Conservation (phyloP, 2,329 filamentous ascomycete species). For the Aureobasidium sp. region DNA sequence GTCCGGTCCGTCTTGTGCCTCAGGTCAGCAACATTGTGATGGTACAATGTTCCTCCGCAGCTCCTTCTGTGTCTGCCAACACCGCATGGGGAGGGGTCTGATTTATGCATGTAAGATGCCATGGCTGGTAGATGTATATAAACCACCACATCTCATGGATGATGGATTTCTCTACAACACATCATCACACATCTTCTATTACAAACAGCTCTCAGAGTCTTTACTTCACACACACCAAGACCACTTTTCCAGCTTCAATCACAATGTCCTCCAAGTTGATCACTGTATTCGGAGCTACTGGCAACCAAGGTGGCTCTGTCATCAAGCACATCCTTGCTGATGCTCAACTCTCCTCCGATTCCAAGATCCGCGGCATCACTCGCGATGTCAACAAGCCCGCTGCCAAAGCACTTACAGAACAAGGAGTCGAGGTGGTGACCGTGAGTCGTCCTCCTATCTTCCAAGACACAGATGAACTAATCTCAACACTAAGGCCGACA, state of each 20-base stretch:
- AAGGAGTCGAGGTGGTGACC: slow-evolving; percentile 44
- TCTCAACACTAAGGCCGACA: slow-evolving; percentile 34
- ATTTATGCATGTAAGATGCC: not conserved
- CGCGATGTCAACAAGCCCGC: slow-evolving; percentile 39
- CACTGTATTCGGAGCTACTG: slow-evolving; percentile 53
- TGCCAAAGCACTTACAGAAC: slow-evolving; percentile 36
- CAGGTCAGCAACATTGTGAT: not conserved
- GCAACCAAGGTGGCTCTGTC: slow-evolving; percentile 52
- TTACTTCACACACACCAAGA: not conserved
- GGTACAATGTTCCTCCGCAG: not conserved
- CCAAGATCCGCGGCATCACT: slow-evolving; percentile 48
- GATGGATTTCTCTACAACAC: not conserved
- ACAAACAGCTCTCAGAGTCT: not conserved
- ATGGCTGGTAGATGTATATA: not conserved
- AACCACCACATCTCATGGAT: not conserved
- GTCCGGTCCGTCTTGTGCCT: not conserved
- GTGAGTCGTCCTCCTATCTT: not conserved
- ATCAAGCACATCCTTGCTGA: slow-evolving; percentile 37
- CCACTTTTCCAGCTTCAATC: not conserved
- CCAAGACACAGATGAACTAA: not conserved
- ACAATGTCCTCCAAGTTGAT: slow-evolving; percentile 1
- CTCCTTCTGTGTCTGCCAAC: not conserved
- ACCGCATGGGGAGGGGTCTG: not conserved
- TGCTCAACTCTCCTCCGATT: slow-evolving; percentile 39
- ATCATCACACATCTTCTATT: not conserved